phyloP scores from a whole-genome alignment of 164 flowering plant genomes.

The Sextonia rubra region DNA sequence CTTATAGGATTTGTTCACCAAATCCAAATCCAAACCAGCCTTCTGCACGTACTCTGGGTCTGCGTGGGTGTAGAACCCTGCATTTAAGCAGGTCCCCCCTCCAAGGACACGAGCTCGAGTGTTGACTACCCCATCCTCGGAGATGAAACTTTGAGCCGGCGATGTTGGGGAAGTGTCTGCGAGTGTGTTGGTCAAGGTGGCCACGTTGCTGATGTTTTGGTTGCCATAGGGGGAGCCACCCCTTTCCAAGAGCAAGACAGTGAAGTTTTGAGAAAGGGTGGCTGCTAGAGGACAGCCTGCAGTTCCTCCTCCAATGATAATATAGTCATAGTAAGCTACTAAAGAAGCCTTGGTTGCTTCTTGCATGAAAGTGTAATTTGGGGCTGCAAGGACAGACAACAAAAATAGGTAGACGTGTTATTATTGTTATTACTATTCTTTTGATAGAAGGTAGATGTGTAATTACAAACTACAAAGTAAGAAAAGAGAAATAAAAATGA shows the following conservation, averaged over 20 bases:
- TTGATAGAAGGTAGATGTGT: no score
- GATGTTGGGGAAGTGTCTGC: constrained; percentile 45
- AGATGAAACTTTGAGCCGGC: constrained; percentile 53
- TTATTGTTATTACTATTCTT: no score
- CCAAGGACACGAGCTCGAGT: constrained; percentile 65
- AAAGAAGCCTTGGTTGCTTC: constrained; percentile 56
- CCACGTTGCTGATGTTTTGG: constrained; percentile 36
- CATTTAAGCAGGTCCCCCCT: constrained; percentile 68
- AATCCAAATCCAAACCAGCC: constrained; percentile 37
- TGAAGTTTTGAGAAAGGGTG: constrained; percentile 55
- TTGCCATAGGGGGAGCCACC: constrained; percentile 74
- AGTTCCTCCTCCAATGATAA: constrained; percentile 80
- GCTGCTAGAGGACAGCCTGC: constrained; percentile 78
- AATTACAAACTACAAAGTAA: not conserved
- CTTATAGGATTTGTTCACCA: constrained; percentile 51
- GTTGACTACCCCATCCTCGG: constrained; percentile 73
- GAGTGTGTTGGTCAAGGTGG: constrained; percentile 29
- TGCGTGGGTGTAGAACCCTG: constrained; percentile 73
- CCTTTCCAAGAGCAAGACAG: constrained; percentile 60
- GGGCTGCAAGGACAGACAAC: constrained; percentile 35
- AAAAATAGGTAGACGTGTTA: not conserved
- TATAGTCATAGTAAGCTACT: constrained; percentile 49
- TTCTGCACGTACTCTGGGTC: constrained; percentile 20
- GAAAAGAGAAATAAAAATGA: not conserved
- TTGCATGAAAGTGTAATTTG: constrained; percentile 46